Conservation (phyloP, 768 basidiomycete species). For the Suillus subaureus region DNA sequence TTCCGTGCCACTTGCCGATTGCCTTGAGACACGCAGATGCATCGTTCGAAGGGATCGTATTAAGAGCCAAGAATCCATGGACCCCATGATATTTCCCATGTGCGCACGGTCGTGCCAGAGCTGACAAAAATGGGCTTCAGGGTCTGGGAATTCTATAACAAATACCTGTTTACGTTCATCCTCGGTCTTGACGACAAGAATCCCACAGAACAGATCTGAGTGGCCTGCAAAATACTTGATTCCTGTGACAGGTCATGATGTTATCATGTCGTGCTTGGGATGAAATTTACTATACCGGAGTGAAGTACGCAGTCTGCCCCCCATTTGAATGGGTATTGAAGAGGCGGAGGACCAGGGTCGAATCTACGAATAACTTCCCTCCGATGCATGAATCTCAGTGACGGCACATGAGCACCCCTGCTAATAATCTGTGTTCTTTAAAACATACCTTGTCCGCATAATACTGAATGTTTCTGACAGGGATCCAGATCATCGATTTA, state of each 20-base stretch:
- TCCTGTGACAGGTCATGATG: conserved; percentile 38
- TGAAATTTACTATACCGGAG: conserved; percentile 48
- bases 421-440: not conserved
- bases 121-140: conserved; percentile 34
- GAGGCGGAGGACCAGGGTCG: conserved; percentile 90
- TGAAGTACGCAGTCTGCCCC: conserved; percentile 63
- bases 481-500: conserved; percentile 8
- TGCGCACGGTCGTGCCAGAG: conserved; percentile 65
- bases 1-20: conserved; percentile 70
- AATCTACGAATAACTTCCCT: conserved; percentile 74
- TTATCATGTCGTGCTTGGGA: conserved; percentile 22
- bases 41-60: conserved; percentile 84
- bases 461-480: conserved; percentile 66
- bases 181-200: conserved; percentile 66
- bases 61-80: conserved; percentile 82
- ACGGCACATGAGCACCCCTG: not conserved
- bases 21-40: conserved; percentile 76
- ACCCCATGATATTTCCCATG: conserved; percentile 70
- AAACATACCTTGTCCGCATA: conserved; percentile 73
- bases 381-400: conserved; percentile 66
- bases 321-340: conserved; percentile 86
- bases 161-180: conserved; percentile 68
- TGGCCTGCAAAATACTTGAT: conserved; percentile 91
- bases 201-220: conserved; percentile 78
- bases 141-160: conserved; percentile 4